Evolutionary conservation across 2,329 filamentous ascomycete species (phyloP).

Genomic region (Gaeumannomyces sp.): DNA sequence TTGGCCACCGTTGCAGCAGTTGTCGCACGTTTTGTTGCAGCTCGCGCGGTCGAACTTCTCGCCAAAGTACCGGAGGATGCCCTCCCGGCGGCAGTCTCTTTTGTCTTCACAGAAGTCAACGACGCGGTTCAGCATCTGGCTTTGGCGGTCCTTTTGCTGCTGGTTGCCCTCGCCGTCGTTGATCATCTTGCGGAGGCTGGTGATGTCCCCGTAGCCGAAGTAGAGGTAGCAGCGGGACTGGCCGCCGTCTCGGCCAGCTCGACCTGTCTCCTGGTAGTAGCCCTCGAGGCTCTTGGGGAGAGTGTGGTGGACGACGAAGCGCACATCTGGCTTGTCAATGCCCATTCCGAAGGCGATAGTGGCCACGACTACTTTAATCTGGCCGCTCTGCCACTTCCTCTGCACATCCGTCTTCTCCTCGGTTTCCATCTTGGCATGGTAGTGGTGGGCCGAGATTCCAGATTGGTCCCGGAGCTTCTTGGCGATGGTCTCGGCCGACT

Average conservation of each 20-base stretch:
- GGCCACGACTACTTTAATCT: constrained; percentile 84
- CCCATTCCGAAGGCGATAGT: constrained; percentile 99
- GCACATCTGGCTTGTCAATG: constrained; percentile 96
- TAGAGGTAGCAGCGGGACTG: constrained; percentile 85
- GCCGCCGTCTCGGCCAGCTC: constrained; percentile 86
- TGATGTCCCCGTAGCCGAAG: constrained; percentile 75
- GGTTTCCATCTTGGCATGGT: constrained; percentile 73
- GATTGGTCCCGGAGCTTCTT: constrained; percentile 53
- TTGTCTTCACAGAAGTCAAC: constrained; percentile 85
- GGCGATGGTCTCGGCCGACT: constrained; percentile 76
- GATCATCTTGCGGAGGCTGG: constrained; percentile 72
- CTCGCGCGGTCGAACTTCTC: constrained; percentile 69
- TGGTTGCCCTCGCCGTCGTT: constrained; percentile 71
- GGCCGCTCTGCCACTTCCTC: constrained; percentile 72
- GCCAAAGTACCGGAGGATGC: constrained; percentile 90
- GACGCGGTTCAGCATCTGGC: constrained; percentile 78
- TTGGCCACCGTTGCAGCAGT: constrained; percentile 67
- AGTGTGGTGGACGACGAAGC: constrained; percentile 90
- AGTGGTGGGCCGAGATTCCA: constrained; percentile 71
- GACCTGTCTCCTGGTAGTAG: constrained; percentile 96
- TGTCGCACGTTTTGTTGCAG: constrained; percentile 78
- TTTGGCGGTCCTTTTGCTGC: constrained; percentile 73
- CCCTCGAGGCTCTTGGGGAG: constrained; percentile 94
- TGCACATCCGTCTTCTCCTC: constrained; percentile 67
- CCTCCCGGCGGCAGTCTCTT: constrained; percentile 77